Percentiles rank a stretch among this genome's conserved stretches.
phyloP scores from a whole-genome alignment of 768 basidiomycete genomes.

The Chalciporus chontae region DNA sequence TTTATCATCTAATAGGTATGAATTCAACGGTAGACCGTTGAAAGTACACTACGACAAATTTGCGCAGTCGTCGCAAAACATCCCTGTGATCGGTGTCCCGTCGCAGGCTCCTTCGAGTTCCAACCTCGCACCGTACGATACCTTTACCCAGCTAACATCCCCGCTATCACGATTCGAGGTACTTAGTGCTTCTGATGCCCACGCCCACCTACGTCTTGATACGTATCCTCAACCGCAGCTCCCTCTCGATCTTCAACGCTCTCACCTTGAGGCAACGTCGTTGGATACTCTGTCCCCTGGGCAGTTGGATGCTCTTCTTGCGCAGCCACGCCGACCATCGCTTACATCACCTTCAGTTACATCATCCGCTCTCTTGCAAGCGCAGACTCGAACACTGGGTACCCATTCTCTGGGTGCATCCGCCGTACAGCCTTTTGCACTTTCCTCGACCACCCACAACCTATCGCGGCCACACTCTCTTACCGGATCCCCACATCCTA shows the following conservation, averaged over 20 bases:
- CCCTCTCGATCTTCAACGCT: constrained; percentile 24
- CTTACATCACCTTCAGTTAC: constrained; percentile 27
- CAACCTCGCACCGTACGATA: constrained; percentile 20
- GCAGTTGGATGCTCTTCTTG: constrained; percentile 28
- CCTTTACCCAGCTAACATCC: constrained; percentile 18
- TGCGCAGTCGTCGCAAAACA: constrained; percentile 36
- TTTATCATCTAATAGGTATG: constrained; percentile 51
- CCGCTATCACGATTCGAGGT: constrained; percentile 23
- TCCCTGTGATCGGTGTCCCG: constrained; percentile 22
- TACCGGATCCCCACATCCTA: constrained; percentile 24
- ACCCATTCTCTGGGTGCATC: constrained; percentile 14
- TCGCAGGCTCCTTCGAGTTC: constrained; percentile 14
- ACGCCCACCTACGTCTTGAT: constrained; percentile 22
- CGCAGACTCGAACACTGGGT: constrained; percentile 16
- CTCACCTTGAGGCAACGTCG: constrained; percentile 19
- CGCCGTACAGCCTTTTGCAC: constrained; percentile 18
- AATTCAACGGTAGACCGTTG: constrained; percentile 80
- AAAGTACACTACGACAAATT: constrained; percentile 94
- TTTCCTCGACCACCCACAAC: constrained; percentile 18
- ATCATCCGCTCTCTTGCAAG: constrained; percentile 17
- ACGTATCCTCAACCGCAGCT: constrained; percentile 21
- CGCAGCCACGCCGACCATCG: constrained; percentile 21
- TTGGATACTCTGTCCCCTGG: constrained; percentile 21
- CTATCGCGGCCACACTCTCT: constrained; percentile 28
- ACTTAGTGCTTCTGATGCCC: constrained; percentile 19